Evolutionary conservation across 1,139 yeast species (phyloP), one percentile per base, ranked within the genome.

Genomic region (Yamadazyma spencermartinsiae): DNA sequence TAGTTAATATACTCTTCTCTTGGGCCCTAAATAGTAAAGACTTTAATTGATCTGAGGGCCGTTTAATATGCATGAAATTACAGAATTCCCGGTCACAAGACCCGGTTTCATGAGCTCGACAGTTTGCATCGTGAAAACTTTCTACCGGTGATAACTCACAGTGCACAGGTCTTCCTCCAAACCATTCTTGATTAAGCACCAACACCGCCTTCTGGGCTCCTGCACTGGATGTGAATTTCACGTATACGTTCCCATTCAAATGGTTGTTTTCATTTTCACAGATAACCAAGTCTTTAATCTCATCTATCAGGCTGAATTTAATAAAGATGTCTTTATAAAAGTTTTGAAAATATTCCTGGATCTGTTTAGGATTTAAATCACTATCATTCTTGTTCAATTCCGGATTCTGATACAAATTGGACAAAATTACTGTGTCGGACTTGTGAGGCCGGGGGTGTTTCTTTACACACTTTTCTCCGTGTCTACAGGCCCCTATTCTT

Each of bases 401-500:
- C 8, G 95, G 90, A 49, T 85, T 82, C 46, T 78, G 81, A 53
- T 82, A 86, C 42, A 90, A 58, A 50, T 86, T 86, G 32, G 84
- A 74, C 43, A 87, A 68, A 31, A 86, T 66, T 2, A 89, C 71
- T 1, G 92, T 83, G 43, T 72, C 72, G 1, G 95, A 84, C 31
- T 68, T 61, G n/a, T 70, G 61, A 1, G 97, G 96, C 48, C 76
- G 75, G 29, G 76, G 69, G 56, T 90, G 98, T 41, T 74, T 74
- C 51, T 94, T 71, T 10, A 92, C 82, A 56, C 98, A 90, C 52
- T 82, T 84, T 44, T 84, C 92, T 2, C 97, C 97, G 58, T 90
- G 97, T 42, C 97, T 73, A 56, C 98, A 90, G 0, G 96, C 95
- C 1, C 98, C 98, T 30, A 89, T 86, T 57, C 84, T 86, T 46